Evolutionary conservation across 1,139 yeast species (phyloP), one percentile per base, ranked within the genome.

Genomic region (Yamadazyma triangularis): DNA sequence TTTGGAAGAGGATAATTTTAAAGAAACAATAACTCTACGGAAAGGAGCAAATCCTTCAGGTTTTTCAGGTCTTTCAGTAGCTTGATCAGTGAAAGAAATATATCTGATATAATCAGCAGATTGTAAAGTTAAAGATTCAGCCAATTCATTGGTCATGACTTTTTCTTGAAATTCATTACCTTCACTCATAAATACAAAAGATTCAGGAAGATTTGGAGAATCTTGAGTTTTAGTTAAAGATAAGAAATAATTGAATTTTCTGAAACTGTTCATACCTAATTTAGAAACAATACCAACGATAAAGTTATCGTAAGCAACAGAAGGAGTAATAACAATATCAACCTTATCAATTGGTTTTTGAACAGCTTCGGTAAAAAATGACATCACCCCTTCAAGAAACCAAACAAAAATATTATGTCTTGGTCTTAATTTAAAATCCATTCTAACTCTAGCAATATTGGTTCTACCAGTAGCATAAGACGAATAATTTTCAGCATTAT

Each of bases 111-210:
- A 49, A 8, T 68, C 55, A 26, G 77, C 75, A 34, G 81, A 62
- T 35, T 68, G 66, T 40, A 84, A 54, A 23, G 35, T 36, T 34
- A 71, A 72, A 23, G 67, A 57, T 26, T 77, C 59, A 35, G 69
- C 73, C 36, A 77, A 68, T 38, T 68, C 69, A 7, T 48, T 48
- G 30, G 77, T 68, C 42, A 72, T 68, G 36, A 83, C 60, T 42
- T 75, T 65, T 6, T 79, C 87, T 47, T 81, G 87, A 58, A 86
- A 69, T 54, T 89, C 97, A 39, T 78, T 73, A 35, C 77, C 77
- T 65, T 91, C 98, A 47, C 86, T 71, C 98, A 91, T 89, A 61
- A 78, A 86, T 14, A 88, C 95, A 53, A 73, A 83, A 35, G 83
- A 76, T 32, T 62, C 51, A 28, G 96, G 96, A 47, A 89, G 65